Evolutionary conservation across 306 rosid genomes (phyloP).

Genomic region (Alnus rubra): DNA sequence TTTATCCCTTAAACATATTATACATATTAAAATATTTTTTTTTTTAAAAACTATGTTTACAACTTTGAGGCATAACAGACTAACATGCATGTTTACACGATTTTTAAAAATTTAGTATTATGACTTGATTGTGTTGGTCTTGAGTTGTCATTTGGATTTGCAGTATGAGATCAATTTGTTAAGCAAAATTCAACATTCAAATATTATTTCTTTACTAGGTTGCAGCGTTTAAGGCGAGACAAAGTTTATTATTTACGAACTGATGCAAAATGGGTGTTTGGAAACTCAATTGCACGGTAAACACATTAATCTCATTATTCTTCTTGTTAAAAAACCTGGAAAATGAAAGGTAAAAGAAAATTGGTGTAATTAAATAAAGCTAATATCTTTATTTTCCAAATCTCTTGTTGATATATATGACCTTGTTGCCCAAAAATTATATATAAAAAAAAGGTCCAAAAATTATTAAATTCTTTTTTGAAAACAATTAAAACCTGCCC

Average conservation of each 20-base stretch:
- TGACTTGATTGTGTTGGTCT: background rate
- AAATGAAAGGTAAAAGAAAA: conserved; percentile 4
- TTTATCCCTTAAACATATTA: too few relatives aligned
- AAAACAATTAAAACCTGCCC: too few relatives aligned
- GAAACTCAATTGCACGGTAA: conserved; percentile 89
- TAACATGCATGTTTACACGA: too few relatives aligned
- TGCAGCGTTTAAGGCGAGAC: conserved; percentile 58
- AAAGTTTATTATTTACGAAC: conserved; percentile 67
- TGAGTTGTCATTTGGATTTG: conserved; percentile 37
- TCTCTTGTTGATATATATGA: conserved; percentile 40
- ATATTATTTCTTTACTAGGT: conserved; percentile 71
- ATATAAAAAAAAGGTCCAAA: too few relatives aligned
- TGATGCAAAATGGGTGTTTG: conserved; percentile 90
- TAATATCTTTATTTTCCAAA: conserved; percentile 4
- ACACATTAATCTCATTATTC: conserved; percentile 11
- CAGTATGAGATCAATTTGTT: conserved; percentile 87
- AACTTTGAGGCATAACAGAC: too few relatives aligned
- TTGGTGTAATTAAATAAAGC: conserved; percentile 8
- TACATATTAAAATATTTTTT: too few relatives aligned
- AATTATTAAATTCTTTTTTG: too few relatives aligned
- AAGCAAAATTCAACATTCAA: conserved; percentile 75
- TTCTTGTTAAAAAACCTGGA: background rate
- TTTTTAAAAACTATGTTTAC: too few relatives aligned
- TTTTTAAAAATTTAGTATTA: background rate
- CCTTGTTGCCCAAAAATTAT: conserved; percentile 23